Percentiles rank a stretch among this genome's conserved stretches.
Evolutionary conservation across 2,329 filamentous ascomycete genomes (phyloP).

Genomic region (Scedosporium apiospermum): DNA sequence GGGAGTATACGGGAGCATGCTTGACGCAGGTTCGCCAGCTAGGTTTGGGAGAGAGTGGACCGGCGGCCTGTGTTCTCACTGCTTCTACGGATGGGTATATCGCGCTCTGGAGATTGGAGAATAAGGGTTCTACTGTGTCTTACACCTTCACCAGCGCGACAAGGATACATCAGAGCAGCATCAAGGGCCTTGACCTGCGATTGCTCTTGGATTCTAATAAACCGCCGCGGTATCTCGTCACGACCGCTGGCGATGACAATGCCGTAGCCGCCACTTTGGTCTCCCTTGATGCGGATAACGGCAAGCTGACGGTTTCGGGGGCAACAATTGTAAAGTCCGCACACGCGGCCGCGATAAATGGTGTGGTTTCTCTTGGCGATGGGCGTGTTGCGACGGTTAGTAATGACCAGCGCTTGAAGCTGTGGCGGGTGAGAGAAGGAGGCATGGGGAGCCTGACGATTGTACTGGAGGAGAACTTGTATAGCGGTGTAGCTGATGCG

Average conservation of each 20-base stretch:
- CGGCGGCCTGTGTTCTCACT: conserved; percentile 40
- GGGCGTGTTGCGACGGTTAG: conserved; percentile 19
- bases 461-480: conserved; percentile 35
- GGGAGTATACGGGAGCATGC: conserved; percentile 62
- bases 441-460: conserved; percentile 16
- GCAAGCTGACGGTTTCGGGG: conserved; percentile 6
- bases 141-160: conserved; percentile 22
- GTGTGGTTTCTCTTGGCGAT: conserved; percentile 14
- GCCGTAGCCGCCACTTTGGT: conserved; percentile 50
- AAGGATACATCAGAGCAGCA: conserved; percentile 67
- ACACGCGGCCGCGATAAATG: conserved; percentile 65
- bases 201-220: conserved; percentile 55
- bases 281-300: neutral
- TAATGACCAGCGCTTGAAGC: conserved; percentile 53
- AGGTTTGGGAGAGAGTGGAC: conserved; percentile 10
- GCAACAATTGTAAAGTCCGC: conserved; percentile 37
- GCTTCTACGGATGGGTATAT: conserved; percentile 76
- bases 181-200: conserved; percentile 56
- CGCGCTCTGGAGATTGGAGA: conserved; percentile 41
- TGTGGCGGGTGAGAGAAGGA: conserved; percentile 29
- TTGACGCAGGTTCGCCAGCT: conserved; percentile 56
- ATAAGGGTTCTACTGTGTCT: conserved; percentile 7
- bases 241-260: conserved; percentile 85
- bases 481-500: conserved; percentile 52
- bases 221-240: conserved; percentile 67